Conservation (phyloP, 768 basidiomycete species). For the Trametes sanguinea region DNA sequence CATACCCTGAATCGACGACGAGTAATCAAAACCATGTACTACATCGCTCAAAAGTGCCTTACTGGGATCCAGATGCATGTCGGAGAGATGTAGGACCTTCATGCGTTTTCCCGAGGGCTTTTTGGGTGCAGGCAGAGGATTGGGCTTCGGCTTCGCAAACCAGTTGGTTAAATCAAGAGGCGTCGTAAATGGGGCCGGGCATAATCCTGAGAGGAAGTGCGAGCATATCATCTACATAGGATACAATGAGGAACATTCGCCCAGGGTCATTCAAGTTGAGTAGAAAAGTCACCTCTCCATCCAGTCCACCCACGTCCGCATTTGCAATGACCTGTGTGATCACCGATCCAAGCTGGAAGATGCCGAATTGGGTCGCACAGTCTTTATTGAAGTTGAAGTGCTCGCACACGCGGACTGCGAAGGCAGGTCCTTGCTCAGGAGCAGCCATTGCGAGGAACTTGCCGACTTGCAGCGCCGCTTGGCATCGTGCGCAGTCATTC, state of each 20-base stretch:
- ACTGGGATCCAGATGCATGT: conserved; percentile 78
- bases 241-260: background rate
- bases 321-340: conserved; percentile 73
- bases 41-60: conserved; percentile 22
- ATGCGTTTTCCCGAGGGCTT: conserved; percentile 63
- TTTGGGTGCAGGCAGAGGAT: conserved; percentile 59
- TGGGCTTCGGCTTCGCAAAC: conserved; percentile 79
- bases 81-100: conserved; percentile 77
- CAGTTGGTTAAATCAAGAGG: conserved; percentile 65
- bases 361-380: conserved; percentile 52
- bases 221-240: conserved; percentile 12
- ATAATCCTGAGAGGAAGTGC: conserved; percentile 49
- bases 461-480: conserved; percentile 58
- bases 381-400: conserved; percentile 48
- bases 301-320: conserved; percentile 70
- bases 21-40: background rate
- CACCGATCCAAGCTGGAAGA: conserved; percentile 53
- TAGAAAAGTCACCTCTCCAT: conserved; percentile 58
- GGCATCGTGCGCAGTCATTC: conserved; percentile 60
- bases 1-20: conserved; percentile 49
- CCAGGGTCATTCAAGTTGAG: background rate
- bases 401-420: conserved; percentile 63
- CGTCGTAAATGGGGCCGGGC: conserved; percentile 57
- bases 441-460: conserved; percentile 69
- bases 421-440: conserved; percentile 57